phyloP scores from a whole-genome alignment of 2,329 filamentous ascomycete genomes.

The Cladophialophora carrionii region DNA sequence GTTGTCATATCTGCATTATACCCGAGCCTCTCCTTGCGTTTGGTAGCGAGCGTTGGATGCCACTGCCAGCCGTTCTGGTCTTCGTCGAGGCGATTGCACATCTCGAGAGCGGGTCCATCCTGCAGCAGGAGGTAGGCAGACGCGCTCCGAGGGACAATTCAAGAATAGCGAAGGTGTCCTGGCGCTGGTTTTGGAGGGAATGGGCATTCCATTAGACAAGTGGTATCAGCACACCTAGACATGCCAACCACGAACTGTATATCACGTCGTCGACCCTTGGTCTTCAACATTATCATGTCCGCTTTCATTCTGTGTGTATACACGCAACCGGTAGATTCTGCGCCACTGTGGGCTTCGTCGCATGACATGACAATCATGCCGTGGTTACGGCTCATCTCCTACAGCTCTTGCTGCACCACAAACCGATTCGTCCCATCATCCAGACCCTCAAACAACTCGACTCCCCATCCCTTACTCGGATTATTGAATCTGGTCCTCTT shows the following conservation, averaged over 20 bases:
- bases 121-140: neutral
- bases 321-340: neutral
- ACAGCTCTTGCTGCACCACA: slow-evolving; percentile 9
- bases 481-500: slow-evolving; percentile 49
- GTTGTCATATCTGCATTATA: slow-evolving; percentile 7
- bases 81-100: neutral
- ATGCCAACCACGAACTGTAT: slow-evolving; percentile 4
- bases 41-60: slow-evolving; percentile 17
- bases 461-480: slow-evolving; percentile 48
- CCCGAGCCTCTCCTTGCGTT: slow-evolving; percentile 6
- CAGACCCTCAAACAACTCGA: slow-evolving; percentile 49
- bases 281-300: neutral
- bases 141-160: neutral
- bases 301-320: neutral
- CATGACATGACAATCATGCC: neutral
- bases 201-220: neutral
- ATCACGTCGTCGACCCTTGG: neutral
- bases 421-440: slow-evolving; percentile 41
- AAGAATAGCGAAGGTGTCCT: neutral
- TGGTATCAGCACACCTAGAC: neutral
- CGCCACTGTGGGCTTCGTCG: no score
- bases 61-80: slow-evolving; percentile 5
- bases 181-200: neutral
- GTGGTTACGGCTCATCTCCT: neutral
- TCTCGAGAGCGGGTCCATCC: neutral